Evolutionary conservation across 495 filamentous ascomycete genomes (phyloP), one percentile per base, ranked within the genome.

Genomic region (Hyphodiscus hymeniophilus): DNA sequence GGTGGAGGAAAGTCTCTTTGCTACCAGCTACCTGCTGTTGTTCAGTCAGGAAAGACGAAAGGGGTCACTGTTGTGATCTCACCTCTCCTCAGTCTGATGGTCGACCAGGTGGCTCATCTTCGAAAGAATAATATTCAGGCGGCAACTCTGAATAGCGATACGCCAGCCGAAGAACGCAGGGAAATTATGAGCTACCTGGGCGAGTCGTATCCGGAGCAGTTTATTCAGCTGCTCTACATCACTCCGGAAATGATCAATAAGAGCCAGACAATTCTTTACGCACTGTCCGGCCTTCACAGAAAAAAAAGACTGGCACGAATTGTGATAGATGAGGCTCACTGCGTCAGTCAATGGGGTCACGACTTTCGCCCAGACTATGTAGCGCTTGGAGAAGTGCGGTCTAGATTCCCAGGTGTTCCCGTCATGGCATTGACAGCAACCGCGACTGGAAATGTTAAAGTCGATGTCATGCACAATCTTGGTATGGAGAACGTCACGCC

Each of bases 351-450:
- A 64, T 99, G 92, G 92, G 92, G 92, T 11, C 92, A 99, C 57
- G 92, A 99, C 62, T 99, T 99, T 61, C 84, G 94, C 23, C 91
- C 90, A 0, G 94, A 97, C 63, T 99, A 99, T 66, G 94, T 94
- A 60, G 70, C 79, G 28, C 71, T 99, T 1, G 88, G 89, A 16
- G 70, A 76, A 38, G 63, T 96, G 36, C 75, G 89, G 18, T 47
- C 67, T 2, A 74, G 72, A 42, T 83, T 89, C 50, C 78, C 80
- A 2, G 79, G 80, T 5, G 84, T 97, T 6, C 92, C 92, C 1
- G 70, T 95, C 44, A 92, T 99, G 76, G 92, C 92, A 0, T 63
- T 97, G 56, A 99, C 92, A 3, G 92, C 92, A 6, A 97, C 92
- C 2, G 92, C 92, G 2, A 99, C 92, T 0, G 74, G 89, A 55